These are phyloP conservation scores for Euphorbia lathyris DNA, from an alignment of 345 rosid genomes.

Conservation along the genomic window DNA sequence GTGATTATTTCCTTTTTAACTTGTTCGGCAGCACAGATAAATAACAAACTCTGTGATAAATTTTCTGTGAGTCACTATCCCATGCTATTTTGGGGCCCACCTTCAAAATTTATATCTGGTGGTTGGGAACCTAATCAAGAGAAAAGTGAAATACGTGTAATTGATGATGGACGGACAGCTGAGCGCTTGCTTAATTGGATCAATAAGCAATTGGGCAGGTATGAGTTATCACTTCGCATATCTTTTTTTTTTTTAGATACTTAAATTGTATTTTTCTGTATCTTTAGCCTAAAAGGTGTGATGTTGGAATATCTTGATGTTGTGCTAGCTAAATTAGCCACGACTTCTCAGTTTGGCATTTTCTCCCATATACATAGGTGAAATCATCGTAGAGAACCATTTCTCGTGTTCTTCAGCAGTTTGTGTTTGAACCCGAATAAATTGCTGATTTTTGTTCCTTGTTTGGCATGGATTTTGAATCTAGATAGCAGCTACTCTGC, in stretches of 20 bases:
- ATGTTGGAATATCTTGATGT: conserved; percentile 1
- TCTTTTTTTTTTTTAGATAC: conserved; percentile 10
- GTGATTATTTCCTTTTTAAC: conserved; percentile 31
- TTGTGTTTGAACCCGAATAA: neutral
- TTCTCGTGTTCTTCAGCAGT: neutral
- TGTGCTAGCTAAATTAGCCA: neutral
- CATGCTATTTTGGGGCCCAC: conserved; percentile 84
- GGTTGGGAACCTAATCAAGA: conserved; percentile 63
- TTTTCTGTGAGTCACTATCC: conserved; percentile 87
- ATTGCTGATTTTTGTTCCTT: neutral
- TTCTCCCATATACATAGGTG: neutral
- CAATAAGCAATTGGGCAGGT: conserved; percentile 86
- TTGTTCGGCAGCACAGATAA: conserved; percentile 88
- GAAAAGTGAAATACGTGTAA: conserved; percentile 46
- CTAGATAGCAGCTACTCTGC: neutral
- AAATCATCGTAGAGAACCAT: neutral
- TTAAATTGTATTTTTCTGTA: neutral
- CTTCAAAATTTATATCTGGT: conserved; percentile 58
- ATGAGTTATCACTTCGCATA: conserved; percentile 22
- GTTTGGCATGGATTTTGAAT: neutral
- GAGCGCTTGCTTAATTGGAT: conserved; percentile 84
- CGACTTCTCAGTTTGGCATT: neutral
- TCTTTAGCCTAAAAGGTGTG: conserved; percentile 2
- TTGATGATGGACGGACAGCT: conserved; percentile 81
- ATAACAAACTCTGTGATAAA: conserved; percentile 75